A percentile compares a stretch with the other conserved stretches of the same genome.
These are phyloP conservation scores for Candida tetrigidarum DNA, from an alignment of 1,139 yeast genomes.

Conservation along the genomic window DNA sequence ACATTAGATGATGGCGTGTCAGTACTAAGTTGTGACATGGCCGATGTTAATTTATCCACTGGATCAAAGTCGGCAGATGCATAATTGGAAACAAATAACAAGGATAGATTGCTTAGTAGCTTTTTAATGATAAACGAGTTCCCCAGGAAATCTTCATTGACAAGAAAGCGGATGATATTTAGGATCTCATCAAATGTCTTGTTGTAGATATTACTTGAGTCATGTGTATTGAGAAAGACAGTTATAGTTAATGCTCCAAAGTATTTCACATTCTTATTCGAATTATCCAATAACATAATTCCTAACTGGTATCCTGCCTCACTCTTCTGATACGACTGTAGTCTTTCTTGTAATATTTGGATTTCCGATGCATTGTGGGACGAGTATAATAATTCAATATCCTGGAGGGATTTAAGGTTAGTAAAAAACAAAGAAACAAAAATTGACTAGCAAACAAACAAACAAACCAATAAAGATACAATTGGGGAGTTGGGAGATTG, in stretches of 20 bases:
- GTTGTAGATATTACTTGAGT: conserved; percentile 8
- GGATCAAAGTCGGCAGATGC: conserved; percentile 19
- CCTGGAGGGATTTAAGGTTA: conserved; percentile 22
- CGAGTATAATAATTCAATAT: conserved; percentile 46
- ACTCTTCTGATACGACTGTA: conserved; percentile 61
- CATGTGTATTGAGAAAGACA: conserved; percentile 51
- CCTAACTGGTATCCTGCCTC: conserved; percentile 56
- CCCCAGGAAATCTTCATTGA: conserved; percentile 12
- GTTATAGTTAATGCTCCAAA: conserved; percentile 78
- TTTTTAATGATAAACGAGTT: conserved; percentile 36
- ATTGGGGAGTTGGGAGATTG: too few species aligned
- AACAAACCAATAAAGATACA: too few species aligned
- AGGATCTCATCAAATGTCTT: conserved; percentile 15
- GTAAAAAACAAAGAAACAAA: too few species aligned
- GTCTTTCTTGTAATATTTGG: conserved; percentile 47
- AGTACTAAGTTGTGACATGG: not conserved
- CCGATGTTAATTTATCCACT: conserved; percentile 6
- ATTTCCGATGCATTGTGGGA: conserved; percentile 48
- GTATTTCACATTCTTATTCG: conserved; percentile 57
- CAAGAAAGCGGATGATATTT: conserved; percentile 2
- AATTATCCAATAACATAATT: conserved; percentile 41
- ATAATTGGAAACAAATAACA: conserved; percentile 46
- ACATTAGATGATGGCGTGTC: not conserved
- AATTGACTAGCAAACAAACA: too few species aligned
- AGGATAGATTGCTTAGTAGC: conserved; percentile 55